Evolutionary conservation across 176 grass and related monocot genomes (phyloP).

Genomic region (Saccharum spontaneum): DNA sequence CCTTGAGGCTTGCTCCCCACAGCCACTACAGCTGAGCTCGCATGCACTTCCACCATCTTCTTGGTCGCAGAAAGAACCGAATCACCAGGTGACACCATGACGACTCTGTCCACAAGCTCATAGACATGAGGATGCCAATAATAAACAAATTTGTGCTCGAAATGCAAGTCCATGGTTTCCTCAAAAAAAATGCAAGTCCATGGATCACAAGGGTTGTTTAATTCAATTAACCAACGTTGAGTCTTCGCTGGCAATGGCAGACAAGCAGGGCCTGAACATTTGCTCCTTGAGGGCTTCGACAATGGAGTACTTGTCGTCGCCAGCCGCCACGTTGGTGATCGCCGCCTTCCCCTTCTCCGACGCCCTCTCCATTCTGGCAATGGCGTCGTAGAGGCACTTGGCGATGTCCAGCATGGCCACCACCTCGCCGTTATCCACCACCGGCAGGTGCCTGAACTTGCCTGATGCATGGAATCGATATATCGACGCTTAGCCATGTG

Average conservation of each 20-base stretch:
- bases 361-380: slow-evolving; percentile 61
- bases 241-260: slow-evolving; percentile 41
- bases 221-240: slow-evolving; percentile 51
- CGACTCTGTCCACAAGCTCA: slow-evolving; percentile 30
- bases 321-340: slow-evolving; percentile 34
- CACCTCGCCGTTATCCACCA: slow-evolving; percentile 93
- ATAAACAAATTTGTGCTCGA: neutral
- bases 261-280: slow-evolving; percentile 66
- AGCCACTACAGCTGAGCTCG: slow-evolving; percentile 60
- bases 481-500: too few species aligned
- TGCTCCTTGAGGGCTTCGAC: slow-evolving; percentile 66
- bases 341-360: slow-evolving; percentile 70
- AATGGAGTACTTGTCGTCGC: slow-evolving; percentile 47
- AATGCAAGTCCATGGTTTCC: neutral
- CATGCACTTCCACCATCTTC: slow-evolving; percentile 70
- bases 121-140: neutral
- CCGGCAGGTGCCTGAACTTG: slow-evolving; percentile 79
- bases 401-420: slow-evolving; percentile 84
- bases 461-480: slow-evolving; percentile 32
- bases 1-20: slow-evolving; percentile 59
- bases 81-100: slow-evolving; percentile 56
- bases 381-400: slow-evolving; percentile 81
- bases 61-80: slow-evolving; percentile 62
- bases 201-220: neutral
- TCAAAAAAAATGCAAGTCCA: neutral